A percentile compares a stretch with the other conserved stretches of the same genome.
These are phyloP conservation scores for Rhodotorula toruloides DNA, from an alignment of 768 basidiomycete species.

Conservation along the genomic window DNA sequence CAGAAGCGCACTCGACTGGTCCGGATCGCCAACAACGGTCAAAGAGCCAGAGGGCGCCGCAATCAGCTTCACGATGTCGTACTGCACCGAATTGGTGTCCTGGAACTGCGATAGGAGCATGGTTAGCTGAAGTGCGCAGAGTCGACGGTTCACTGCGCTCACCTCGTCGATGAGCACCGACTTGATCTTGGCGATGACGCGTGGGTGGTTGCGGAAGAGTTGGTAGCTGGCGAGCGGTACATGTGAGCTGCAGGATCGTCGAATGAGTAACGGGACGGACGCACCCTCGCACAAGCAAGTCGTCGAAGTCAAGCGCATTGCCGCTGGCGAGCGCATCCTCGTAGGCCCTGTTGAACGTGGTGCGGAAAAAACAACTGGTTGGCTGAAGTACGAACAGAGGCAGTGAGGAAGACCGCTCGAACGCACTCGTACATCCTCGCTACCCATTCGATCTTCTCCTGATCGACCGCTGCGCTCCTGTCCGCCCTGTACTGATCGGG, in stretches of 20 bases:
- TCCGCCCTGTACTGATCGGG: constrained; percentile 52
- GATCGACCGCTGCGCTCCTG: constrained; percentile 41
- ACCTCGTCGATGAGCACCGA: constrained; percentile 52
- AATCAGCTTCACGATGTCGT: constrained; percentile 68
- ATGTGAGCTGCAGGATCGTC: neutral
- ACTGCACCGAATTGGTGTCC: constrained; percentile 78
- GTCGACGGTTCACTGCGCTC: neutral
- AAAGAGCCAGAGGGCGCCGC: constrained; percentile 56
- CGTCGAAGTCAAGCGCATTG: constrained; percentile 83
- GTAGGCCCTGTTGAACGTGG: constrained; percentile 68
- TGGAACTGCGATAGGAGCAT: constrained; percentile 63
- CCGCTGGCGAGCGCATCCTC: constrained; percentile 57
- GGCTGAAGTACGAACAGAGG: neutral
- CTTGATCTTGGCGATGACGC: constrained; percentile 57
- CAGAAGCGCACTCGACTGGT: constrained; percentile 65
- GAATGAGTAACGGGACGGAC: constrained; percentile 49
- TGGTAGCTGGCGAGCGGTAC: constrained; percentile 9
- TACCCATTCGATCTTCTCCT: constrained; percentile 45
- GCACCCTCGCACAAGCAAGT: constrained; percentile 64
- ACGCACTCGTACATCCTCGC: constrained; percentile 34
- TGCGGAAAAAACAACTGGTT: constrained; percentile 45
- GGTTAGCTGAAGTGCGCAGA: constrained; percentile 43
- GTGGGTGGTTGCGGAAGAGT: constrained; percentile 53
- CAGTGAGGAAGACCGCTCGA: constrained; percentile 43
- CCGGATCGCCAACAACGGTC: constrained; percentile 83